phyloP scores from a whole-genome alignment of 2,329 filamentous ascomycete genomes.

The Sporothrix dimorphospora region DNA sequence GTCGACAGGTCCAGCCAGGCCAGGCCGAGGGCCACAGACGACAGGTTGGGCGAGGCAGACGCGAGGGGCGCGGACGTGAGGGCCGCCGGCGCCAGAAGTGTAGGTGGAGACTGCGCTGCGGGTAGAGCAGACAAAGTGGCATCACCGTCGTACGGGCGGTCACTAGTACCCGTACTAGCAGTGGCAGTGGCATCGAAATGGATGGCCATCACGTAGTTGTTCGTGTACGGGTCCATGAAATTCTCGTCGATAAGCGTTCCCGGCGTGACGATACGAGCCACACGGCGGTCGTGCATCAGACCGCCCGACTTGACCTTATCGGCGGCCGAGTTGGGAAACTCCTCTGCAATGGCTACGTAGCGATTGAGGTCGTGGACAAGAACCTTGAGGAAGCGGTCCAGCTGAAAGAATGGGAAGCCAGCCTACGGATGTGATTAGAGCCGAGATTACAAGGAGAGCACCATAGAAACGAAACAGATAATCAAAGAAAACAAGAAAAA shows the following conservation, averaged over 20 bases:
- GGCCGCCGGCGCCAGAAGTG: background rate
- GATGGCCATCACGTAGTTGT: slow-evolving; percentile 88
- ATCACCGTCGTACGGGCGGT: slow-evolving; percentile 22
- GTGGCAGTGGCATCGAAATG: slow-evolving; percentile 50
- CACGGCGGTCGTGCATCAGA: slow-evolving; percentile 79
- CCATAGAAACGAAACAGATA: slow-evolving; percentile 1
- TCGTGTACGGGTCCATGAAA: slow-evolving; percentile 92
- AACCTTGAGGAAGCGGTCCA: slow-evolving; percentile 90
- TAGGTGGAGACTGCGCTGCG: background rate
- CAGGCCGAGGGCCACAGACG: slow-evolving; percentile 62
- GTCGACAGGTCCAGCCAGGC: slow-evolving; percentile 96
- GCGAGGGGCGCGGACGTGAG: background rate
- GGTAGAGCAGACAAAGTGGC: slow-evolving; percentile 18
- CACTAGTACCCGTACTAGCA: slow-evolving; percentile 20
- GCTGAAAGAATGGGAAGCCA: slow-evolving; percentile 89
- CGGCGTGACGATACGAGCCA: slow-evolving; percentile 87
- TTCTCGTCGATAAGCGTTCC: slow-evolving; percentile 97
- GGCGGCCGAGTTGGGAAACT: slow-evolving; percentile 75
- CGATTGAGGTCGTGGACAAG: slow-evolving; percentile 88
- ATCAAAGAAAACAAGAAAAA: background rate
- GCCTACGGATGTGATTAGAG: slow-evolving; percentile 50
- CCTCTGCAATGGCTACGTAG: slow-evolving; percentile 92
- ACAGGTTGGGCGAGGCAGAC: slow-evolving; percentile 29
- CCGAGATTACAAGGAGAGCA: background rate
- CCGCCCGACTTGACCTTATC: slow-evolving; percentile 75